Conservation (phyloP, 2,329 filamentous ascomycete species). For the Cryphonectria parasitica region DNA sequence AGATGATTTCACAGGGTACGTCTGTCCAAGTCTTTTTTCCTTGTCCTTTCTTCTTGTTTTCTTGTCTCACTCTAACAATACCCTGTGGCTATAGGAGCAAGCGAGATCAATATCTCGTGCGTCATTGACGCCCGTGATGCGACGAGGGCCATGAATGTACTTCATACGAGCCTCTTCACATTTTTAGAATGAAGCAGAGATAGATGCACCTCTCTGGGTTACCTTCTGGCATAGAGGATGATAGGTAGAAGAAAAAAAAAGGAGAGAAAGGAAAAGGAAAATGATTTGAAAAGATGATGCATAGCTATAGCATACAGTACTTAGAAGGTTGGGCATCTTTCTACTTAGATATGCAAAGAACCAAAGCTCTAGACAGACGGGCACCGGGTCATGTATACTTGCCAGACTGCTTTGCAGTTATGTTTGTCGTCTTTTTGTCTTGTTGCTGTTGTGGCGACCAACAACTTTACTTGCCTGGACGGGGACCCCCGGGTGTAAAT, state of each 20-base stretch:
- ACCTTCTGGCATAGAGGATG: neutral
- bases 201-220: no score
- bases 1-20: constrained; percentile 98
- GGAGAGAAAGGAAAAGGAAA: neutral
- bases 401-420: neutral
- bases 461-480: neutral
- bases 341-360: neutral
- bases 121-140: constrained; percentile 93
- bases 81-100: constrained; percentile 68
- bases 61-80: constrained; percentile 6
- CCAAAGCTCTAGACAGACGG: neutral
- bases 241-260: neutral
- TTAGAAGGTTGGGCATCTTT: neutral
- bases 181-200: constrained; percentile 73
- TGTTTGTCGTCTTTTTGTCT: neutral
- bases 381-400: neutral
- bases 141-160: constrained; percentile 89
- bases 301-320: neutral
- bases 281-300: neutral
- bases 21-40: constrained; percentile 16
- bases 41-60: neutral
- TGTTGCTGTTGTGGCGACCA: neutral
- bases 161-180: constrained; percentile 96
- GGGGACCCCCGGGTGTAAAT: neutral
- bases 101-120: constrained; percentile 98